Percentiles rank a stretch among this genome's conserved stretches.
These are phyloP conservation scores for Dothideomycetes sp. DNA, from an alignment of 2,329 filamentous ascomycete genomes.

Conservation along the genomic window DNA sequence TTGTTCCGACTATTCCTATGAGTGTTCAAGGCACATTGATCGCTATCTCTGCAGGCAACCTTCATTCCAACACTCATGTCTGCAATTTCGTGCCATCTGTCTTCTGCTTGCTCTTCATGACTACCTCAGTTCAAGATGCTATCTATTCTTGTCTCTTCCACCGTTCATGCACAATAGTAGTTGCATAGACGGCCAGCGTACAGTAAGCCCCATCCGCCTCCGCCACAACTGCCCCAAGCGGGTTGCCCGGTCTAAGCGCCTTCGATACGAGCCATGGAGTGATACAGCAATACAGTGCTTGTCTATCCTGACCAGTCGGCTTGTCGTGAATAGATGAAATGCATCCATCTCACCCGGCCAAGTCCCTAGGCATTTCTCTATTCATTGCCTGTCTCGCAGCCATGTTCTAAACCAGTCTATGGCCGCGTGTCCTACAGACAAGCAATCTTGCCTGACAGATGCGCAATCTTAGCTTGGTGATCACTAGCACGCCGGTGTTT, in stretches of 20 bases:
- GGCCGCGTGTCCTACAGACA: background rate
- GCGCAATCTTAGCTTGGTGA: conserved; percentile 7
- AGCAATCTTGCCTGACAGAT: conserved; percentile 7
- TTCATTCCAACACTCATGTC: no score
- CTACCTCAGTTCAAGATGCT: no score
- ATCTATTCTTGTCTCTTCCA: no score
- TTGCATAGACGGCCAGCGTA: no score
- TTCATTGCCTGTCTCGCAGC: background rate
- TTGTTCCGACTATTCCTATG: no score
- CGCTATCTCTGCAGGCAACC: no score
- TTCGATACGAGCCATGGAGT: conserved; percentile 7
- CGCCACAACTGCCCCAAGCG: conserved; percentile 8
- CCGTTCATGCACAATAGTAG: no score
- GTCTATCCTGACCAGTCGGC: conserved; percentile 1
- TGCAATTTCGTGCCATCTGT: no score
- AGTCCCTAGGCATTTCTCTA: background rate
- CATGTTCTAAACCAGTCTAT: background rate
- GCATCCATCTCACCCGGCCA: conserved; percentile 1
- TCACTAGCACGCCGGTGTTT: conserved; percentile 9
- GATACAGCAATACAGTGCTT: no score
- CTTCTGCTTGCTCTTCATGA: no score
- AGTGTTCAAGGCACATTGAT: no score
- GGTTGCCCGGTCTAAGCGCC: conserved; percentile 7
- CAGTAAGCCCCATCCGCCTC: no score
- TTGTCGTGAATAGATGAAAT: conserved; percentile 6